phyloP scores from a whole-genome alignment of 75 land plant genomes.

The Cupressus sempervirens region DNA sequence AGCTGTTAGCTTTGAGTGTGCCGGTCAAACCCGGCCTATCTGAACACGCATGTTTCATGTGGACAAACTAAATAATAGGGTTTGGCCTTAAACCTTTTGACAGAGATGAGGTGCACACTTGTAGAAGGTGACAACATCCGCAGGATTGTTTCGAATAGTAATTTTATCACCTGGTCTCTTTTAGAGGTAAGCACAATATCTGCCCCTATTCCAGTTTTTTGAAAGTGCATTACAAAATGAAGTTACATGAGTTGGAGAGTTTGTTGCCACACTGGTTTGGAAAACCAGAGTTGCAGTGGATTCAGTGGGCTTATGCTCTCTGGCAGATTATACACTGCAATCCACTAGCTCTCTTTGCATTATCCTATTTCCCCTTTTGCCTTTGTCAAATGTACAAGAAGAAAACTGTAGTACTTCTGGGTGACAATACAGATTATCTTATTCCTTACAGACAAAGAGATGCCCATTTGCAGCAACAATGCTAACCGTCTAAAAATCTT shows the following conservation, averaged over 20 bases:
- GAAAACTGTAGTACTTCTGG: neutral
- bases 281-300: neutral
- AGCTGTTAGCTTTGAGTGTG: no score
- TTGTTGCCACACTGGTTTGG: neutral
- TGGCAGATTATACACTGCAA: neutral
- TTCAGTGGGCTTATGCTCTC: neutral
- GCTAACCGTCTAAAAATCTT: neutral
- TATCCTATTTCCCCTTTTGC: neutral
- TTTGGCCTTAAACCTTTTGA: no score
- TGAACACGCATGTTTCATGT: no score
- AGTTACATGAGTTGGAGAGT: neutral
- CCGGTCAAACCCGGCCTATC: no score
- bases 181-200: no score
- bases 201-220: no score
- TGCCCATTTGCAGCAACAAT: neutral
- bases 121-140: no score
- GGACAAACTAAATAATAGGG: no score
- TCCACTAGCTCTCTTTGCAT: neutral
- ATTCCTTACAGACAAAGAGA: neutral
- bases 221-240: no score
- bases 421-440: neutral
- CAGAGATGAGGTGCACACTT: no score
- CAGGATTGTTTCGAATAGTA: no score
- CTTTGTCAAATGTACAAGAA: neutral
- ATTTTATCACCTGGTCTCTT: no score